Evolutionary conservation across 2,329 filamentous ascomycete genomes (phyloP).

Genomic region (Fusarium tupiense): DNA sequence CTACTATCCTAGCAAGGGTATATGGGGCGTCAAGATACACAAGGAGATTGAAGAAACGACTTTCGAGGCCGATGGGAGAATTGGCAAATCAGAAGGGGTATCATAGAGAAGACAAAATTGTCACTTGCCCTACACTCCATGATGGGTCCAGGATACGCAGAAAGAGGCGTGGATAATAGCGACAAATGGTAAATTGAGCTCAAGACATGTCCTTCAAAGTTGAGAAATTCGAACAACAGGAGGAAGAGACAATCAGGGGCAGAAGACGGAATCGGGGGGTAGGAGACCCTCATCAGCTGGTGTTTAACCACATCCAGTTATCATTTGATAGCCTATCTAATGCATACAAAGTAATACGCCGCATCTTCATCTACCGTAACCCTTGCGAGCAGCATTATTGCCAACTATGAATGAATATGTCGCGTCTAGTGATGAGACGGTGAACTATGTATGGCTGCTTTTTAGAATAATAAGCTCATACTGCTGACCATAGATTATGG

Average conservation of each 20-base stretch:
- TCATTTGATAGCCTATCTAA: slow-evolving; percentile 3
- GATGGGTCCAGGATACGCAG: too few relatives aligned
- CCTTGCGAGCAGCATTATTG: neutral
- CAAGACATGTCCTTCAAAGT: neutral
- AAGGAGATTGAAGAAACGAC: neutral
- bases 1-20: neutral
- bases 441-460: neutral
- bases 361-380: slow-evolving; percentile 22
- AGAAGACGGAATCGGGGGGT: neutral
- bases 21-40: neutral
- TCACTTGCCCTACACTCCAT: neutral
- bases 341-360: neutral
- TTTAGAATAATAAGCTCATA: neutral
- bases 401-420: neutral
- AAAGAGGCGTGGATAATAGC: neutral
- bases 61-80: neutral
- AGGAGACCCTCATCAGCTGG: neutral
- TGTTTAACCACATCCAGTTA: neutral
- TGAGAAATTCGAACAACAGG: neutral
- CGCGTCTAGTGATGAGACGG: neutral
- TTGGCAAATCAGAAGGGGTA: neutral
- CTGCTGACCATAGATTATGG: neutral
- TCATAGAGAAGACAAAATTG: neutral
- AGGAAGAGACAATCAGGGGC: neutral
- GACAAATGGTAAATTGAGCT: neutral